Evolutionary conservation across 352 stramenopile genomes (phyloP).

Genomic region (Pythium oligandrum): DNA sequence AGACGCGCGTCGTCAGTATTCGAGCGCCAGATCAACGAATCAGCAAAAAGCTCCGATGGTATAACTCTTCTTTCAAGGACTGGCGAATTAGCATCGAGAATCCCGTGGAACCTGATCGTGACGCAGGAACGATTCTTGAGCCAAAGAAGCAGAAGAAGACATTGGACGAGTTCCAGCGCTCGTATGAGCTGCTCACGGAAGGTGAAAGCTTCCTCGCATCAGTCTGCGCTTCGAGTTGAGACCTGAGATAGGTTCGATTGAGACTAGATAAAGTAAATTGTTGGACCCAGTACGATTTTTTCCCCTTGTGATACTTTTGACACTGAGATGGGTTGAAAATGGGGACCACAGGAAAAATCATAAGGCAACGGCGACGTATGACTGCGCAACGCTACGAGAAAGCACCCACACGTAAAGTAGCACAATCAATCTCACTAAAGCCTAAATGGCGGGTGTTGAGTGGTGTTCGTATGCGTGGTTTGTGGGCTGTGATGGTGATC

Average conservation of each 20-base stretch:
- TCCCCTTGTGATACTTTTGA: too few relatives aligned
- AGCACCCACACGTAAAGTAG: too few relatives aligned
- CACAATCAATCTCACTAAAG: too few relatives aligned
- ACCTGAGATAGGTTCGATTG: too few relatives aligned
- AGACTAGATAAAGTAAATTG: too few relatives aligned
- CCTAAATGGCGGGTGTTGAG: background rate
- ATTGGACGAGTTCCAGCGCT: constrained; percentile 55
- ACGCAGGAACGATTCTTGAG: constrained; percentile 75
- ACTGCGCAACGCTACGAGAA: too few relatives aligned
- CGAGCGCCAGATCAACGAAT: constrained; percentile 42
- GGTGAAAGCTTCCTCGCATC: constrained; percentile 46
- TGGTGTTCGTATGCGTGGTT: constrained; percentile 47
- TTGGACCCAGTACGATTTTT: too few relatives aligned
- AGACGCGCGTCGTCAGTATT: constrained; percentile 89
- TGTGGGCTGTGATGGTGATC: constrained; percentile 27
- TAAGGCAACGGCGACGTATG: too few relatives aligned
- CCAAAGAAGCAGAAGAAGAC: constrained; percentile 62
- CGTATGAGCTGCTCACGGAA: constrained; percentile 35
- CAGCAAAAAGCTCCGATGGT: constrained; percentile 40
- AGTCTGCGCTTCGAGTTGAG: constrained; percentile 17
- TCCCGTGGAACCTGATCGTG: constrained; percentile 67
- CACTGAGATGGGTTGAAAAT: too few relatives aligned
- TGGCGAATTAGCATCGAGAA: constrained; percentile 88
- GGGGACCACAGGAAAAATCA: too few relatives aligned
- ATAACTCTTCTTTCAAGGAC: constrained; percentile 36